These are phyloP conservation scores for Silene uniflora DNA, from an alignment of 148 eudicot species.

Conservation along the genomic window DNA sequence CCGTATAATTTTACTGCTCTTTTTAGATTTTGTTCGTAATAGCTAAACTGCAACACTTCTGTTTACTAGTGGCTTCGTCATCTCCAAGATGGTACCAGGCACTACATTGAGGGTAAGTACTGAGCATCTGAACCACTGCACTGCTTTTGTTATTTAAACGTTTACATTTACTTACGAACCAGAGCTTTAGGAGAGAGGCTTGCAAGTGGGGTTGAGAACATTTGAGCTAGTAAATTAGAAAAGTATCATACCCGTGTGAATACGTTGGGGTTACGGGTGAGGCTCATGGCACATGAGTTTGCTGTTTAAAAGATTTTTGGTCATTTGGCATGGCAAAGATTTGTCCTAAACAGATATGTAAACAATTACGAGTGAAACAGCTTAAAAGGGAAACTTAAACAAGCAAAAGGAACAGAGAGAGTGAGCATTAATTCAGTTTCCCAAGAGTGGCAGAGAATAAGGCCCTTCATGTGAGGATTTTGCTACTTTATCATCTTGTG, in stretches of 20 bases:
- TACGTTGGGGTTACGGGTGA: not conserved
- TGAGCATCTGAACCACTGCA: not conserved
- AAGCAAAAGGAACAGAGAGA: too few species aligned
- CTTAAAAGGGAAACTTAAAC: not conserved
- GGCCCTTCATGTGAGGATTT: conserved; percentile 13
- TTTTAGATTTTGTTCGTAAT: conserved; percentile 12
- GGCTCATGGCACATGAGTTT: too few species aligned
- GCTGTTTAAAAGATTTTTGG: too few species aligned
- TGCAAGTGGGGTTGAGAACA: too few species aligned
- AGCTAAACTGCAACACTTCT: conserved; percentile 8
- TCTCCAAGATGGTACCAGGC: conserved; percentile 93
- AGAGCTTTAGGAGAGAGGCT: not conserved
- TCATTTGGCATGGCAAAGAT: too few species aligned
- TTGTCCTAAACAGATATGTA: too few species aligned
- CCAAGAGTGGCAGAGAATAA: conserved; percentile 4
- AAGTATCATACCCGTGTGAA: not conserved
- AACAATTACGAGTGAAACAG: too few species aligned
- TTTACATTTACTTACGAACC: not conserved
- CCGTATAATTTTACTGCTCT: not conserved
- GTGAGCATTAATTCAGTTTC: not conserved
- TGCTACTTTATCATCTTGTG: conserved; percentile 15
- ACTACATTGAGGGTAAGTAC: conserved; percentile 78
- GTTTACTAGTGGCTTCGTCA: conserved; percentile 85
- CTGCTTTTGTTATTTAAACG: too few species aligned
- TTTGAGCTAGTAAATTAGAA: too few species aligned